These are phyloP conservation scores for Acanthamoeba triangularis DNA, from an alignment of 208 protist genomes.

Conservation along the genomic window DNA sequence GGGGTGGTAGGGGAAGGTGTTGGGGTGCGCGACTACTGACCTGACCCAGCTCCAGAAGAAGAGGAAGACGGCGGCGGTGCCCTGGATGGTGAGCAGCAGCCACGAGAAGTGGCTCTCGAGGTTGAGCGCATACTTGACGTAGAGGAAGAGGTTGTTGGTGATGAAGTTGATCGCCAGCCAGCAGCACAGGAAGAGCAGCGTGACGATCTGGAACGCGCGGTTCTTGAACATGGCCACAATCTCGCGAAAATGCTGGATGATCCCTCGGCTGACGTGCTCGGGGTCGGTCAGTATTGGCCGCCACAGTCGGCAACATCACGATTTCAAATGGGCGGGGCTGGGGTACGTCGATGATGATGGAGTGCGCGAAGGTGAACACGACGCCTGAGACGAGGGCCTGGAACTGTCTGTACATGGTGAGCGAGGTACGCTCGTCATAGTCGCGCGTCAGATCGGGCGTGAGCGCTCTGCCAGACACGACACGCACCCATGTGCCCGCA, in stretches of 20 bases:
- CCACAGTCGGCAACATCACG: too few species aligned
- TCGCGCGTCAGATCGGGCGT: conserved; percentile 46
- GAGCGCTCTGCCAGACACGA: neutral
- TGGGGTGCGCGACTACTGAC: neutral
- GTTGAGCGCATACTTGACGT: conserved; percentile 66
- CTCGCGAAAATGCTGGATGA: neutral
- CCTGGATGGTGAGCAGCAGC: conserved; percentile 39
- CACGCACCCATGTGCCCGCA: too few species aligned
- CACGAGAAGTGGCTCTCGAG: conserved; percentile 23
- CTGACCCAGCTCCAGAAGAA: conserved; percentile 57
- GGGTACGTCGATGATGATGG: conserved; percentile 17
- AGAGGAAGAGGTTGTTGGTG: conserved; percentile 69
- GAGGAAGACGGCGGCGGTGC: conserved; percentile 60
- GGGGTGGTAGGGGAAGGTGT: neutral
- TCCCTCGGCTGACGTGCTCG: neutral
- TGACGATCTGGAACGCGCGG: conserved; percentile 52
- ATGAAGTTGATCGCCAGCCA: conserved; percentile 70
- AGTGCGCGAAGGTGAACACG: conserved; percentile 1
- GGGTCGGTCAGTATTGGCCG: too few species aligned
- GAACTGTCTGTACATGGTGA: conserved; percentile 65
- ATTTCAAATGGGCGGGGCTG: too few species aligned
- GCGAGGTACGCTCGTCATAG: conserved; percentile 69
- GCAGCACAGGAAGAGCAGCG: conserved; percentile 70
- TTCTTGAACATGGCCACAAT: conserved; percentile 43
- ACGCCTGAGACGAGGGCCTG: conserved; percentile 27